These are phyloP conservation scores for Neophaeococcomyces aloes DNA, from an alignment of 2,329 filamentous ascomycete species.

Conservation along the genomic window DNA sequence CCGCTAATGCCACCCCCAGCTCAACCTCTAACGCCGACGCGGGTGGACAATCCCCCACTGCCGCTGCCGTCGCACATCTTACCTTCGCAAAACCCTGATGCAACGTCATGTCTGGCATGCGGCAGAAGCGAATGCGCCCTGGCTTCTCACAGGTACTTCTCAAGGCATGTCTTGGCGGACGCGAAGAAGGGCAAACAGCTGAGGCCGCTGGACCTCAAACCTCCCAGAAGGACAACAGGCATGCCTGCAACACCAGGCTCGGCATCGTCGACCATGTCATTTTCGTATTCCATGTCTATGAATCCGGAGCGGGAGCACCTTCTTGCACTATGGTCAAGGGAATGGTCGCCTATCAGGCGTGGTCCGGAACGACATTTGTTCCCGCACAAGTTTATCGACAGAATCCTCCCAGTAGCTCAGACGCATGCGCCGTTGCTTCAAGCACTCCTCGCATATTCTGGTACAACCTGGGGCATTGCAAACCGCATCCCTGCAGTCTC, in stretches of 20 bases:
- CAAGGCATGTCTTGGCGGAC: background rate
- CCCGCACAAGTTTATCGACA: conserved; percentile 1
- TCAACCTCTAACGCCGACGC: background rate
- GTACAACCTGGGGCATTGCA: conserved; percentile 2
- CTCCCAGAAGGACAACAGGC: background rate
- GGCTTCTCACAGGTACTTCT: conserved; percentile 2
- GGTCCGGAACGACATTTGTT: conserved; percentile 5
- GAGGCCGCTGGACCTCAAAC: background rate
- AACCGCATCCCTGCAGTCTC: background rate
- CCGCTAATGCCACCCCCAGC: background rate
- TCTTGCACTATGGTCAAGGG: conserved; percentile 3
- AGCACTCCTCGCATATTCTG: conserved; percentile 5
- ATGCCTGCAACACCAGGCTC: background rate
- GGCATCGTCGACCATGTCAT: too few species aligned
- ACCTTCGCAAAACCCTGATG: background rate
- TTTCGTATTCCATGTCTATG: background rate
- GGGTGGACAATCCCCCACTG: background rate
- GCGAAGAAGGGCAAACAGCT: background rate
- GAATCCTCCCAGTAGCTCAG: conserved; percentile 1
- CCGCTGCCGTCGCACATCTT: conserved; percentile 1
- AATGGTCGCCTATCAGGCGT: background rate
- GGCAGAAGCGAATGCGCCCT: background rate
- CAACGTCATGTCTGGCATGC: conserved; percentile 2
- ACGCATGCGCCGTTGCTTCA: conserved; percentile 4
- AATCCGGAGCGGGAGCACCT: conserved; percentile 4